These are phyloP conservation scores for Xerocomellus intermedius DNA, from an alignment of 768 basidiomycete species.

Conservation along the genomic window DNA sequence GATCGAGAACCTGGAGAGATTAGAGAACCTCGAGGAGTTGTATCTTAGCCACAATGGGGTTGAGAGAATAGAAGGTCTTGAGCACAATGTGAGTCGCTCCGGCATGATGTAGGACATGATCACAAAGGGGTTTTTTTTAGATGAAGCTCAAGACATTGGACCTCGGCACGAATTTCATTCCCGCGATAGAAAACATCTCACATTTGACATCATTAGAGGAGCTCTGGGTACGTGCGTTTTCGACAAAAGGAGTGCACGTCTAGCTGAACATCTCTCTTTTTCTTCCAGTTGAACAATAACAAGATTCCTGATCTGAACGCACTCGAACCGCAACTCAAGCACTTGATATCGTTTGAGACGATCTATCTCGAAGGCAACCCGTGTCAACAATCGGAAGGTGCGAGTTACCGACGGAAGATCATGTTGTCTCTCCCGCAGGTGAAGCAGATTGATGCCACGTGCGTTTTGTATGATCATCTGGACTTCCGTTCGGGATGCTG, in stretches of 20 bases:
- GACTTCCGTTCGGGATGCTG: background rate
- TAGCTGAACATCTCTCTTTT: background rate
- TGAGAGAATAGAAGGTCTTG: constrained; percentile 77
- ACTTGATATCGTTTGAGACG: constrained; percentile 68
- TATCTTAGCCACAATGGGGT: constrained; percentile 96
- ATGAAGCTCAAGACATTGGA: constrained; percentile 81
- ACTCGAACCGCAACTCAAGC: constrained; percentile 64
- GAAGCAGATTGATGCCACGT: constrained; percentile 96
- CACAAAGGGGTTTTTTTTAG: constrained; percentile 28
- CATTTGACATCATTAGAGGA: constrained; percentile 82
- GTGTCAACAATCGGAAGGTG: constrained; percentile 75
- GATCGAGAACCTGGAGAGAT: constrained; percentile 74
- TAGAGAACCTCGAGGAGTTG: constrained; percentile 79
- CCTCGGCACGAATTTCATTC: constrained; percentile 80
- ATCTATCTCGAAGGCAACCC: constrained; percentile 96
- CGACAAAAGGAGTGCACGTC: background rate
- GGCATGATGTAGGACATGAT: background rate
- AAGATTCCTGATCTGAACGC: constrained; percentile 67
- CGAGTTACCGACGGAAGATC: constrained; percentile 83
- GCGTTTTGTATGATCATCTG: constrained; percentile 34
- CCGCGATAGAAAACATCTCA: constrained; percentile 75
- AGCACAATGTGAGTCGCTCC: constrained; percentile 64
- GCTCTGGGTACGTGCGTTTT: constrained; percentile 70
- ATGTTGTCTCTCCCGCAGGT: constrained; percentile 86
- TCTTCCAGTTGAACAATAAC: constrained; percentile 82